Percentiles rank a stretch among this genome's conserved stretches.
phyloP scores from a whole-genome alignment of 1,284 basidiomycete species.

The Leccinum brunneo-olivaceum region DNA sequence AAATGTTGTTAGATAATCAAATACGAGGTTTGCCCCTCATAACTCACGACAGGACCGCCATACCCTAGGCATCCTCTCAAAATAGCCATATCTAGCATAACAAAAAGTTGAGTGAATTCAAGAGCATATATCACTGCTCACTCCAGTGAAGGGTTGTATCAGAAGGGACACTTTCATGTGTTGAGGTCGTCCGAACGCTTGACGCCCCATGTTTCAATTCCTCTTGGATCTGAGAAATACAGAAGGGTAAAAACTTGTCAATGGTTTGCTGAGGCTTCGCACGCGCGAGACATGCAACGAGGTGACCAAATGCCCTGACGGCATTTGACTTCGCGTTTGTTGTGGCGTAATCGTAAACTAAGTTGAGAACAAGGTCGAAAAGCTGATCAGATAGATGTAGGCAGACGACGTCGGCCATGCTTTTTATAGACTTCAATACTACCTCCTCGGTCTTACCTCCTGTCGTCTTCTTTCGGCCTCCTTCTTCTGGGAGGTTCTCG shows the following conservation, averaged over 20 bases:
- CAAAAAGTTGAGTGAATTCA: constrained; percentile 6
- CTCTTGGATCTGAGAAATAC: constrained; percentile 73
- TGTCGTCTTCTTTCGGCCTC: constrained; percentile 72
- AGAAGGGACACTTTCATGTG: constrained; percentile 72
- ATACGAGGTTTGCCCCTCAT: neutral
- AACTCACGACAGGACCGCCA: constrained; percentile 55
- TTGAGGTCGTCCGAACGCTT: constrained; percentile 85
- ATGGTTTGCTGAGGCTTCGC: constrained; percentile 76
- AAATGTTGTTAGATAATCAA: constrained; percentile 4
- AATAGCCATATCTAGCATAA: constrained; percentile 67
- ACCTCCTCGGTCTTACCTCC: constrained; percentile 85
- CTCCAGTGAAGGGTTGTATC: constrained; percentile 96
- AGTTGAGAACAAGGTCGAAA: constrained; percentile 80
- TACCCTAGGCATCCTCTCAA: constrained; percentile 75
- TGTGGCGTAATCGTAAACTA: constrained; percentile 83
- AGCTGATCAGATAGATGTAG: constrained; percentile 83
- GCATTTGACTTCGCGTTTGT: constrained; percentile 85
- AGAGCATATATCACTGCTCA: constrained; percentile 39
- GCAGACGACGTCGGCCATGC: constrained; percentile 81
- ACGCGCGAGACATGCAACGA: constrained; percentile 82
- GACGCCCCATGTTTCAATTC: constrained; percentile 91
- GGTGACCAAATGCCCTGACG: constrained; percentile 84
- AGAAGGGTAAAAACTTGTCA: constrained; percentile 76
- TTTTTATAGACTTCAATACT: constrained; percentile 78
- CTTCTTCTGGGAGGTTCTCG: constrained; percentile 92